A percentile compares a stretch with the other conserved stretches of the same genome.
These are phyloP conservation scores for Actinomortierella wolfii DNA, from an alignment of 371 early-diverging fungal species.

Conservation along the genomic window DNA sequence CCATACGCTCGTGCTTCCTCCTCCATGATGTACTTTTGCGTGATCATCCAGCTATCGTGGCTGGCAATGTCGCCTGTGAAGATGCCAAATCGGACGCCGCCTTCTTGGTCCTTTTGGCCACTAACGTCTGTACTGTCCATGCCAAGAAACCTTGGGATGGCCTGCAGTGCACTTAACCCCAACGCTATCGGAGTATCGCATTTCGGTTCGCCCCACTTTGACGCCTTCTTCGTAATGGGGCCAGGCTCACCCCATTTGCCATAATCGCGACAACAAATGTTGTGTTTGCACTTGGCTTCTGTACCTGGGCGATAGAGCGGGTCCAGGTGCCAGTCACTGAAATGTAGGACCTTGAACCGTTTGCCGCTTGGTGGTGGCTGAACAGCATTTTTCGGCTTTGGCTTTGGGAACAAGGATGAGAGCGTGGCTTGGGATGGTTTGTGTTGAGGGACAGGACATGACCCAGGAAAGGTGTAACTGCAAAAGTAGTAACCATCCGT, in stretches of 20 bases:
- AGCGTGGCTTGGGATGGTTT: constrained; percentile 10
- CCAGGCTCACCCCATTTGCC: constrained; percentile 44
- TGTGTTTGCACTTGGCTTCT: constrained; percentile 41
- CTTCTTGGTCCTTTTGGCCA: no score
- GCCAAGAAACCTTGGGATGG: constrained; percentile 31
- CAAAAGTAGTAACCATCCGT: constrained; percentile 43
- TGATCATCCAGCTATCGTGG: constrained; percentile 60
- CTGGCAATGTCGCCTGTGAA: constrained; percentile 66
- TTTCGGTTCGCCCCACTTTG: constrained; percentile 43
- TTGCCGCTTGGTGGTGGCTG: constrained; percentile 41
- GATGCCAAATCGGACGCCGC: constrained; percentile 48
- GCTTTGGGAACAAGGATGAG: constrained; percentile 22
- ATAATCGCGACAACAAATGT: constrained; percentile 44
- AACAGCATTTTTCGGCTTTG: constrained; percentile 30
- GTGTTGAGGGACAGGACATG: constrained; percentile 37
- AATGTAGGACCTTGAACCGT: constrained; percentile 34
- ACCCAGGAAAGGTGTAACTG: constrained; percentile 36
- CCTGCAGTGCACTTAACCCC: constrained; percentile 34
- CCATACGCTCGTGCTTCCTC: constrained; percentile 54
- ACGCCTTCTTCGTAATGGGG: constrained; percentile 36
- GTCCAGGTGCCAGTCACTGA: constrained; percentile 45
- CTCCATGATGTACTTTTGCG: constrained; percentile 46
- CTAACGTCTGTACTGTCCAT: constrained; percentile 8
- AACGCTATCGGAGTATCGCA: constrained; percentile 44
- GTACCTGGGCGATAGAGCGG: constrained; percentile 26